Evolutionary conservation across 306 rosid species (phyloP), one percentile per base, ranked within the genome.

Genomic region (Geum urbanum): DNA sequence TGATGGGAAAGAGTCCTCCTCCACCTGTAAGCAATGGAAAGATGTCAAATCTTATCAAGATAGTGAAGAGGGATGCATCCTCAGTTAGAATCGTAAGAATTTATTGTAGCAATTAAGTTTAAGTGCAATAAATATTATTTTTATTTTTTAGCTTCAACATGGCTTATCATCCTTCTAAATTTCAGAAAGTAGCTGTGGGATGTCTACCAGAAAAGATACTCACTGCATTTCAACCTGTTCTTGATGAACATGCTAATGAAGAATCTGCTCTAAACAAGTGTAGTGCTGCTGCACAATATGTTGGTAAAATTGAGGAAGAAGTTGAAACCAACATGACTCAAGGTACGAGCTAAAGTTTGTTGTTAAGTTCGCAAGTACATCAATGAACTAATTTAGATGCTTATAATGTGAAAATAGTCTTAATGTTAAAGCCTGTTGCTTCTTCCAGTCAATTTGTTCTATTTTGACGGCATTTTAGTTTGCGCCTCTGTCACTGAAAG

Each of bases 151-250:
- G 50, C 39, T 75, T 72, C 55, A 71, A 51, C 78, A 66, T 75
- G 67, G 58, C 66, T 68, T 66, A 64, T 66, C 76, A 62, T 76
- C 79, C 66, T 73, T 39, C 67, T 78, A 66, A 74, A 81, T 53
- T 71, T 80, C 86, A 92, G 98, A 92, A 92, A 92, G 72, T 92
- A 83, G 89, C 92, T 66, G 87, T 85, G 74, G 98, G 98, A 74
- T 89, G 88, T 80, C 73, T 82, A 76, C 92, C 89, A 50, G 98
- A 92, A 81, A 90, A 90, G 79, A 86, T 90, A 78, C 66, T 92
- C 40, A 85, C 87, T 3, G 92, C 98, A 68, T 86, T 86, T 82
- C 97, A 92, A 54, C 84, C 91, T 66, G 96, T 92, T 73, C 85
- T 85, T 74, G 98, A 92, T 72, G 97, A 84, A 60, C 82, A 85